Evolutionary conservation across 352 stramenopile species (phyloP).

Genomic region (Pythium rhizo-oryzae): DNA sequence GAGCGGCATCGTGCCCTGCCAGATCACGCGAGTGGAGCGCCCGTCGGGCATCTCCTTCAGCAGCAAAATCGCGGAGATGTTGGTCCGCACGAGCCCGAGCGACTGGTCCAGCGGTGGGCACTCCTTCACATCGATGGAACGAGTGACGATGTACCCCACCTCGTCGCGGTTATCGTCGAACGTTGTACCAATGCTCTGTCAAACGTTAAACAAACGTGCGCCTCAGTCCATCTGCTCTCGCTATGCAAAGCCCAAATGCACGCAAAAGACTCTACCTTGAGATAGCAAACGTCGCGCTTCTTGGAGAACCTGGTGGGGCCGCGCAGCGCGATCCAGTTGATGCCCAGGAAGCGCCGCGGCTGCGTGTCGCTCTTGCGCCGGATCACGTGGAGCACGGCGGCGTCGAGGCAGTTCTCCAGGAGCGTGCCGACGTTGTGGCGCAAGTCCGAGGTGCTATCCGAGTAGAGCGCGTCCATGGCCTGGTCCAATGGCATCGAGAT

Average conservation of each 20-base stretch:
- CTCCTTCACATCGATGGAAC: slow-evolving; percentile 60
- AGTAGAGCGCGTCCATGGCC: slow-evolving; percentile 59
- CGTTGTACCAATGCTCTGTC: slow-evolving; percentile 49
- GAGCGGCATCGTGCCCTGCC: slow-evolving; percentile 52
- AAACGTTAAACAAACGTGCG: neutral
- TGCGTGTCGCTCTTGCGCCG: slow-evolving; percentile 39
- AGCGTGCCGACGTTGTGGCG: slow-evolving; percentile 59
- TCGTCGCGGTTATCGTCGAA: slow-evolving; percentile 45
- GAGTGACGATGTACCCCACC: slow-evolving; percentile 58
- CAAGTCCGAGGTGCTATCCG: slow-evolving; percentile 62
- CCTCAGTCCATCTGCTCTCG: neutral
- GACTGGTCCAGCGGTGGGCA: slow-evolving; percentile 54
- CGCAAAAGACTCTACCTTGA: slow-evolving; percentile 33
- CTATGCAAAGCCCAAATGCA: neutral
- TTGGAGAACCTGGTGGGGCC: slow-evolving; percentile 55
- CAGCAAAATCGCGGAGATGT: slow-evolving; percentile 61
- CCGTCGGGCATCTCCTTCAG: slow-evolving; percentile 53
- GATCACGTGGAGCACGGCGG: slow-evolving; percentile 56
- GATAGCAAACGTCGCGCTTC: slow-evolving; percentile 62
- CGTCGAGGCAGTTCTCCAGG: slow-evolving; percentile 61
- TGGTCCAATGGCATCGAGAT: slow-evolving; percentile 48
- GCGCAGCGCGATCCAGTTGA: slow-evolving; percentile 62
- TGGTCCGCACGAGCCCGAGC: slow-evolving; percentile 50
- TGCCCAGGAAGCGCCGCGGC: slow-evolving; percentile 62
- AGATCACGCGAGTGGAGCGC: slow-evolving; percentile 50